Percentiles rank a stretch among this genome's conserved stretches.
These are phyloP conservation scores for Glebionis coronaria DNA, from an alignment of 129 eudicot genomes.

Conservation along the genomic window DNA sequence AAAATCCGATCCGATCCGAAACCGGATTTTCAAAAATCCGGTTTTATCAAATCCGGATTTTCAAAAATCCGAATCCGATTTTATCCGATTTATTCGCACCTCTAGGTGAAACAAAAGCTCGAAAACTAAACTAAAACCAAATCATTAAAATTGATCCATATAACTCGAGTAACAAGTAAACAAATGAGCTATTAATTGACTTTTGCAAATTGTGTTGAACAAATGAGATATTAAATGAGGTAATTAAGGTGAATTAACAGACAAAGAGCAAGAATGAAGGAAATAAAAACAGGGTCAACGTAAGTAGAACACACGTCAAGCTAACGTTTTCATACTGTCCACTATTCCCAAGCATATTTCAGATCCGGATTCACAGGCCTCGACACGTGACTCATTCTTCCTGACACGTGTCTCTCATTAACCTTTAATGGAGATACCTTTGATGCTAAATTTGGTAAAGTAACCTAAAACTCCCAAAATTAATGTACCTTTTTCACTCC, in stretches of 20 bases:
- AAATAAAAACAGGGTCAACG: not conserved
- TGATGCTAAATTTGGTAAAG: not conserved
- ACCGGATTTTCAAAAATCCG: too few relatives aligned
- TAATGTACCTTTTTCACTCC: not conserved
- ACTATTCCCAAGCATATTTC: not conserved
- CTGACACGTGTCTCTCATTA: constrained; percentile 12
- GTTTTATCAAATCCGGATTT: too few relatives aligned
- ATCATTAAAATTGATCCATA: too few relatives aligned
- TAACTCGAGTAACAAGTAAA: too few relatives aligned
- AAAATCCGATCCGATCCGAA: too few relatives aligned
- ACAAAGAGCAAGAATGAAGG: not conserved
- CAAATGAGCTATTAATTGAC: too few relatives aligned
- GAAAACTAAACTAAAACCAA: too few relatives aligned
- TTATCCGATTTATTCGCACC: too few relatives aligned
- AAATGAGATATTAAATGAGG: too few relatives aligned
- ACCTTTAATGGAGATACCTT: not conserved
- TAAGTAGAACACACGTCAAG: constrained; percentile 5
- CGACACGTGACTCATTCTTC: not conserved
- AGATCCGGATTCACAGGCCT: constrained; percentile 4
- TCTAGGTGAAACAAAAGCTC: too few relatives aligned
- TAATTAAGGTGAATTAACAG: not conserved
- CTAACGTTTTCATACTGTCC: constrained; percentile 12
- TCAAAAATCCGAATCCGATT: too few relatives aligned
- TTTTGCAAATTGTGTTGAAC: too few relatives aligned
- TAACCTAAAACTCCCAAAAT: not conserved